A percentile compares a stretch with the other conserved stretches of the same genome.
phyloP scores from a whole-genome alignment of 805 yeast species.

The Lipomyces kockii region DNA sequence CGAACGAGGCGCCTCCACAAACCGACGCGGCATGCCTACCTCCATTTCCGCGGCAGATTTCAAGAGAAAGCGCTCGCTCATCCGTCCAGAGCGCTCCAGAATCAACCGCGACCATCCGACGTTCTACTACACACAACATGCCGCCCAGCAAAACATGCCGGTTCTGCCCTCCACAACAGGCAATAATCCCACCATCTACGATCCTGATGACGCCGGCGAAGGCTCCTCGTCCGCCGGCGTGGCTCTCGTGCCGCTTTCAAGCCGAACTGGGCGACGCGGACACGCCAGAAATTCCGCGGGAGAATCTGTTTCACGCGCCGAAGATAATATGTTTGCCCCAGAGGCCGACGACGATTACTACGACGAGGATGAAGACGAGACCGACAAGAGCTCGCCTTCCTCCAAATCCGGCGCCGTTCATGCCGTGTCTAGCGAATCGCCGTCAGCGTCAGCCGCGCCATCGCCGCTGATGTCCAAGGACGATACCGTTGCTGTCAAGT shows the following conservation, averaged over 20 bases:
- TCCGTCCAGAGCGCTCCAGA: conserved; percentile 81
- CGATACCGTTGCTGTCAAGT: neutral
- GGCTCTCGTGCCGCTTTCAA: neutral
- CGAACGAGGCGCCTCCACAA: conserved; percentile 17
- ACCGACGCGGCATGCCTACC: conserved; percentile 21
- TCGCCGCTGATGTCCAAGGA: neutral
- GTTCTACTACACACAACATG: conserved; percentile 74
- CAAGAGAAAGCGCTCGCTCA: conserved; percentile 65
- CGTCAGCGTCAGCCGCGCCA: neutral
- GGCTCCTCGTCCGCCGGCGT: conserved; percentile 8
- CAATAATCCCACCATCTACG: conserved; percentile 56
- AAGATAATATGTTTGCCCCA: neutral
- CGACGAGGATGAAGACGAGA: conserved; percentile 24
- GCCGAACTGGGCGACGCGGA: neutral
- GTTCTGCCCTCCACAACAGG: conserved; percentile 76
- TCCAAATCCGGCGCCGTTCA: conserved; percentile 12
- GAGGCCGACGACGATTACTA: conserved; percentile 10
- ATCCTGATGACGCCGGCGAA: conserved; percentile 14
- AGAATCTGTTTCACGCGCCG: neutral
- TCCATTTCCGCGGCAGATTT: conserved; percentile 33
- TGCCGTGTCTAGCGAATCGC: neutral
- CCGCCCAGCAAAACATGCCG: conserved; percentile 64
- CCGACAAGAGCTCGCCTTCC: conserved; percentile 25
- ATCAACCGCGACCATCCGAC: conserved; percentile 71
- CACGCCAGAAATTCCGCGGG: neutral